phyloP scores from a whole-genome alignment of 2,329 filamentous ascomycete species.

The Dothideomycetes sp. region DNA sequence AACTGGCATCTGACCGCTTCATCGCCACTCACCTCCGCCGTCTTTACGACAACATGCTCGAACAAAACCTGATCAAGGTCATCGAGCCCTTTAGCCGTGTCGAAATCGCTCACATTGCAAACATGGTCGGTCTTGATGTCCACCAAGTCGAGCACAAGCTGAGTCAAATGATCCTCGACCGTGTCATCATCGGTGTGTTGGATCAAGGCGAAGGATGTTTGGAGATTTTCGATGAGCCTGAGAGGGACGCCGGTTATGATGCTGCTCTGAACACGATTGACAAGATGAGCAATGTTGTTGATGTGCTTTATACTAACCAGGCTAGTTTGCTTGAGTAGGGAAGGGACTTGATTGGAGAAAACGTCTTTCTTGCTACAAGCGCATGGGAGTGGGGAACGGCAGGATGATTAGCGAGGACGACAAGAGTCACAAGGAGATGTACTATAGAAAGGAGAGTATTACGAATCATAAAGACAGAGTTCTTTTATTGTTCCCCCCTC shows the following conservation, averaged over 20 bases:
- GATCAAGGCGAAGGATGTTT: conserved; percentile 97
- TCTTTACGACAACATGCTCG: conserved; percentile 95
- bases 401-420: too few species aligned
- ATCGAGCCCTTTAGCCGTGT: conserved; percentile 98
- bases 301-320: conserved; percentile 96
- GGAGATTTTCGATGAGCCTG: conserved; percentile 92
- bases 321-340: conserved; percentile 85
- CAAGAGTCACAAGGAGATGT: too few species aligned
- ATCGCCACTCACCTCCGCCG: conserved; percentile 93
- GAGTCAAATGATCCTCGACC: conserved; percentile 98
- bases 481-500: too few species aligned
- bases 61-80: conserved; percentile 99
- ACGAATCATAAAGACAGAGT: too few species aligned
- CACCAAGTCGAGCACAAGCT: conserved; percentile 97
- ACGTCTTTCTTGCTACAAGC: too few species aligned
- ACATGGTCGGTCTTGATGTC: conserved; percentile 94
- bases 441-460: too few species aligned
- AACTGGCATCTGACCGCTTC: conserved; percentile 89
- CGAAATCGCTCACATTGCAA: conserved; percentile 92
- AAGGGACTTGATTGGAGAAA: too few species aligned
- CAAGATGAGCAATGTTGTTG: conserved; percentile 93
- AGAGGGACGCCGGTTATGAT: conserved; percentile 88
- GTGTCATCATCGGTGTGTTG: conserved; percentile 93
- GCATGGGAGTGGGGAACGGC: too few species aligned
- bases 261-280: conserved; percentile 90